Base-by-base conservation (phyloP, 257 asterid genomes). In the Solanum habrochaites region DNA sequence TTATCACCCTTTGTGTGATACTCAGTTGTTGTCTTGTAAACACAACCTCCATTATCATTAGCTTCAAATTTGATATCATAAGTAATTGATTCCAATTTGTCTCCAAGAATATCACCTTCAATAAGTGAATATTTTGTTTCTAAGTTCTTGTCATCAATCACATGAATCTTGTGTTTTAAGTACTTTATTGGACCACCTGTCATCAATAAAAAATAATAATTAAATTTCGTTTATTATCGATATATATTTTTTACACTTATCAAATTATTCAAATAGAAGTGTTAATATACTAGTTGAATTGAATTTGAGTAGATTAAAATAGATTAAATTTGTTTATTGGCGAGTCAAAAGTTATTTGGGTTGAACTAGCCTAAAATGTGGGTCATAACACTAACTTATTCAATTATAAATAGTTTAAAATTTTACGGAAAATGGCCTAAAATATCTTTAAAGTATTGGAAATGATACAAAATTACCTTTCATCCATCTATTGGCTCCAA, bases 1-100 rank as follows among this genome's bases (percentile, higher is more conserved):
- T 23, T 25, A 5, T 88, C 93, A 11, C 87, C 92, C 72, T 90
- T 89, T 18, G 92, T 85, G 84, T 91, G 56, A 67, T 85, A 90
- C 27, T 81, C 71, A 88, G 81, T 86, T 11, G 70, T 88, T 60
- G 37, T 89, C 88, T 88, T 91, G 87, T 78, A 64, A 60, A 90
- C 72, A 83, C 90, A 85, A 49, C 91, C 92, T n/a, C 91, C 94
- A 7, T 85, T 86, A 20, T 82, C 87, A 4, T 90, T 62, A 2
- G 91, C 86, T 13, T 87, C 92, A 12, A 91, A 62, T 42, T 89
- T 90, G 15, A 89, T 16, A 12, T 80, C 81, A 14, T 88, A 87
- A 23, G 82, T 52, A 21, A 91, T 83, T 14, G 91, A 85, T 12
- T 93, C 95, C 23, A 91, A 27, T 15, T 88, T 72, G 5, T 72